Percentiles rank a stretch among this genome's conserved stretches.
These are phyloP conservation scores for Amanita phalloides DNA, from an alignment of 768 basidiomycete genomes.

Conservation along the genomic window DNA sequence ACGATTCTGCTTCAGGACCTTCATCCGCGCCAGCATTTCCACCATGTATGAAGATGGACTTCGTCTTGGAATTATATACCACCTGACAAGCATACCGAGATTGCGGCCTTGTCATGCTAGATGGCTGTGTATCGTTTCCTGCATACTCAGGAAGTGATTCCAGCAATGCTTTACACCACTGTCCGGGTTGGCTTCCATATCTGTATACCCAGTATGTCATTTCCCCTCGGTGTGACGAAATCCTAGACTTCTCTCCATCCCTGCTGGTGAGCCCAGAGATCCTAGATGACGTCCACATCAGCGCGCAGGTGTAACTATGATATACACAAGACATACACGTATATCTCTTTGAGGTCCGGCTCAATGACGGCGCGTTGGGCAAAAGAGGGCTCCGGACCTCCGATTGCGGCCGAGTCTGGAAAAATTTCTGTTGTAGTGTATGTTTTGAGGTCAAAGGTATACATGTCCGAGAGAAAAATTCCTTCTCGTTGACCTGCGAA, in stretches of 20 bases:
- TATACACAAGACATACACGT: slow-evolving; percentile 43
- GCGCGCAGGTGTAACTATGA: not conserved
- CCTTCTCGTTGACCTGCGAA: slow-evolving; percentile 67
- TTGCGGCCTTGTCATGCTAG: slow-evolving; percentile 29
- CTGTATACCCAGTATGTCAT: slow-evolving; percentile 61
- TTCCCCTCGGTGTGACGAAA: slow-evolving; percentile 33
- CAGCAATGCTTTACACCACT: slow-evolving; percentile 51
- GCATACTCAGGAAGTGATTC: slow-evolving; percentile 11
- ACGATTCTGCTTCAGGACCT: slow-evolving; percentile 2
- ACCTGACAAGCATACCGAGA: slow-evolving; percentile 75
- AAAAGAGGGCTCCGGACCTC: slow-evolving; percentile 65
- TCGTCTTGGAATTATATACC: slow-evolving; percentile 52
- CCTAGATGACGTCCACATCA: slow-evolving; percentile 19
- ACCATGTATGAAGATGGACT: slow-evolving; percentile 60
- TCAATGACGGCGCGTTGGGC: slow-evolving; percentile 70
- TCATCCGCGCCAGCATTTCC: slow-evolving; percentile 49
- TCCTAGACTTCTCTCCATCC: slow-evolving; percentile 21
- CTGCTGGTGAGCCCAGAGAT: slow-evolving; percentile 51
- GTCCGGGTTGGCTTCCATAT: slow-evolving; percentile 48
- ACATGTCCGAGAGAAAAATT: slow-evolving; percentile 67
- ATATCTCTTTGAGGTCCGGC: slow-evolving; percentile 50
- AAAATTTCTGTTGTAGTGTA: slow-evolving; percentile 52
- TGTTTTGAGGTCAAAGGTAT: slow-evolving; percentile 51
- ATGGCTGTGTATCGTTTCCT: not conserved
- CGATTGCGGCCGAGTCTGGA: slow-evolving; percentile 45